A percentile compares a stretch with the other conserved stretches of the same genome.
Evolutionary conservation across 371 early-diverging fungal species (phyloP).

Genomic region (Apophysomyces elegans): DNA sequence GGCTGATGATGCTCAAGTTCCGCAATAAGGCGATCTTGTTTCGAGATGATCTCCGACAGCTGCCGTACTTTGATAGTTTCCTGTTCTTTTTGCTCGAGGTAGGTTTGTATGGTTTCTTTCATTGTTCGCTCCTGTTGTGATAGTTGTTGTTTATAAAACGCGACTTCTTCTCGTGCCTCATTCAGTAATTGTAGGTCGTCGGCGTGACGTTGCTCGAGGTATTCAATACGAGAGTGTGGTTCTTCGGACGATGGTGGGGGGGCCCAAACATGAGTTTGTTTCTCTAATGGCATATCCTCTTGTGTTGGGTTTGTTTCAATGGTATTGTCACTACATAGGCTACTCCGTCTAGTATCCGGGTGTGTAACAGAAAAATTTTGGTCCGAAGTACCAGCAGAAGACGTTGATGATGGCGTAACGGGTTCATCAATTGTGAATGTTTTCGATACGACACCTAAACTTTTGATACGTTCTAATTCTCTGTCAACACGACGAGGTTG

Average conservation of each 20-base stretch:
- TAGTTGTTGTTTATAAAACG: constrained; percentile 15
- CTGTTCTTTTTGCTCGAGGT: constrained; percentile 26
- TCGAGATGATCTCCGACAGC: constrained; percentile 27
- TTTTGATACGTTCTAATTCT: constrained; percentile 49
- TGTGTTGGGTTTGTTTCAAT: neutral
- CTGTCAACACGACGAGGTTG: constrained; percentile 35
- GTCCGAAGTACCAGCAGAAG: constrained; percentile 21
- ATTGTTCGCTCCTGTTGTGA: constrained; percentile 24
- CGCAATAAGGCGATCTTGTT: constrained; percentile 41
- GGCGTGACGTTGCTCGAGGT: constrained; percentile 12
- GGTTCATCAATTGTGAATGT: constrained; percentile 26
- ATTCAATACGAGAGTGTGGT: constrained; percentile 10
- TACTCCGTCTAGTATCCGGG: neutral
- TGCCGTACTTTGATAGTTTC: constrained; percentile 23
- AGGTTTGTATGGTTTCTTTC: constrained; percentile 13
- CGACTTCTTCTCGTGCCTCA: constrained; percentile 5
- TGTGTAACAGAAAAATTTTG: constrained; percentile 6
- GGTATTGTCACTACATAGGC: constrained; percentile 1
- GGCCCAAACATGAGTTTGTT: constrained; percentile 1
- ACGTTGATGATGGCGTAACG: constrained; percentile 7
- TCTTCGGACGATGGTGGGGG: constrained; percentile 7
- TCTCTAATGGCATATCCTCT: constrained; percentile 1
- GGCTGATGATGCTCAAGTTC: constrained; percentile 22
- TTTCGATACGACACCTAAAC: constrained; percentile 46
- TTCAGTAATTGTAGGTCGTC: constrained; percentile 1